A percentile compares a stretch with the other conserved stretches of the same genome.
Evolutionary conservation across 148 eudicot genomes (phyloP).

Genomic region (Spergularia bocconei): DNA sequence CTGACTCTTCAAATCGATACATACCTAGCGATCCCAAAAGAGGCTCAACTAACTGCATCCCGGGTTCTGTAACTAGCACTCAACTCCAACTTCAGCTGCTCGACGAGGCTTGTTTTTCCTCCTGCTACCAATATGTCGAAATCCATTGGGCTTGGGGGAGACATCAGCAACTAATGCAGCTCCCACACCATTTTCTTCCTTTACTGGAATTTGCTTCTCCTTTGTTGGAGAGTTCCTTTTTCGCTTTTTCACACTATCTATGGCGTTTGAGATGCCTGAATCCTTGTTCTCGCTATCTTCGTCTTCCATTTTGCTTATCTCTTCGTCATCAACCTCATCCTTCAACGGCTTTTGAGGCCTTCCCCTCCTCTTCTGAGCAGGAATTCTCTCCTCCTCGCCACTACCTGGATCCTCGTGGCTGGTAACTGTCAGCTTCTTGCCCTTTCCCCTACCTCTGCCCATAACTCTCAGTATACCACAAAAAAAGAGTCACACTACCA

Average conservation of each 20-base stretch:
- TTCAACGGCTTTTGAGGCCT: conserved; percentile 64
- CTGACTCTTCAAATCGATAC: conserved; percentile 15
- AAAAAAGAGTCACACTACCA: conserved; percentile 19
- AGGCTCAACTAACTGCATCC: conserved; percentile 12
- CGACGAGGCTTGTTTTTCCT: conserved; percentile 82
- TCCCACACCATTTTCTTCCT: conserved; percentile 48
- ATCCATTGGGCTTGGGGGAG: conserved; percentile 46
- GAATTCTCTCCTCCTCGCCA: conserved; percentile 84
- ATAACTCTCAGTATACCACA: conserved; percentile 30
- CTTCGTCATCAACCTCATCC: conserved; percentile 40
- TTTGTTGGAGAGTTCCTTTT: conserved; percentile 43
- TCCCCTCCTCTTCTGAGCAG: conserved; percentile 81
- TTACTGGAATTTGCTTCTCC: conserved; percentile 38
- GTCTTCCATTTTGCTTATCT: conserved; percentile 52
- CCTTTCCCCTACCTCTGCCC: conserved; percentile 83
- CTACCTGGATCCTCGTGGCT: conserved; percentile 68
- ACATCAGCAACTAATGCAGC: conserved; percentile 41
- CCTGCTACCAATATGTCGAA: conserved; percentile 65
- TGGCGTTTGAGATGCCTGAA: conserved; percentile 20
- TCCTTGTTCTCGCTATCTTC: conserved; percentile 46
- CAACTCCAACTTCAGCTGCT: conserved; percentile 82
- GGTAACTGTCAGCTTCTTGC: conserved; percentile 54
- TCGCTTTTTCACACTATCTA: conserved; percentile 54
- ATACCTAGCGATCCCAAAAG: conserved; percentile 6
- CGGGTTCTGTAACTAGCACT: conserved; percentile 37